A percentile compares a stretch with the other conserved stretches of the same genome.
Conservation (phyloP, 768 basidiomycete genomes). For the Podaxis mareebaensis region DNA sequence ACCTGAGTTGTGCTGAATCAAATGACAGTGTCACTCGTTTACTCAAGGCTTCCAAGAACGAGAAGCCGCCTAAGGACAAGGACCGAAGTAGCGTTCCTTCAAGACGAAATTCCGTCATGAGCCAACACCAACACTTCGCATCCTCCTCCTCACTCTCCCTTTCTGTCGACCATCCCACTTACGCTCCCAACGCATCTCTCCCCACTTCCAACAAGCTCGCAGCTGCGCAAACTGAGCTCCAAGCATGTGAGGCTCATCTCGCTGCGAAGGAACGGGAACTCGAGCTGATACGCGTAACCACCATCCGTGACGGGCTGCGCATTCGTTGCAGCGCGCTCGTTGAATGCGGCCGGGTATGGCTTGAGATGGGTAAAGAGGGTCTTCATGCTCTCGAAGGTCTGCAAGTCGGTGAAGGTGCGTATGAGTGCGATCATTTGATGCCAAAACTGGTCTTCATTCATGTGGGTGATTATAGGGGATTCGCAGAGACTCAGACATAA, state of each 20-base stretch:
- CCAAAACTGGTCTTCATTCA: neutral
- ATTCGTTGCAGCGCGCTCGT: conserved; percentile 64
- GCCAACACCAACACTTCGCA: conserved; percentile 35
- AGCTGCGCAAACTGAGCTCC: conserved; percentile 73
- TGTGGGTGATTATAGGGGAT: conserved; percentile 10
- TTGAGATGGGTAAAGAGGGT: conserved; percentile 65
- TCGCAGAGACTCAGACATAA: neutral
- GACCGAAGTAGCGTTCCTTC: conserved; percentile 31
- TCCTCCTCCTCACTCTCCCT: conserved; percentile 43
- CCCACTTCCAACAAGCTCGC: conserved; percentile 52
- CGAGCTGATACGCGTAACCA: conserved; percentile 46
- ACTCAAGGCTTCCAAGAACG: conserved; percentile 71
- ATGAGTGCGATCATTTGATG: neutral
- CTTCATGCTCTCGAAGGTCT: conserved; percentile 41
- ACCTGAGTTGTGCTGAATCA: neutral
- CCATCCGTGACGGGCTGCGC: conserved; percentile 63
- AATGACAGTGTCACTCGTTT: conserved; percentile 67
- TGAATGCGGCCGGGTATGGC: conserved; percentile 70
- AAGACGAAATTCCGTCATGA: conserved; percentile 39
- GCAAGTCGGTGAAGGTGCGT: conserved; percentile 24
- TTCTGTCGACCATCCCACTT: conserved; percentile 14
- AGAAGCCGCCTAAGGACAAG: conserved; percentile 24
- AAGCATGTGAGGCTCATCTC: conserved; percentile 79
- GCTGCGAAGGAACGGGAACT: conserved; percentile 70
- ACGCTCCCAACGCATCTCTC: conserved; percentile 24